phyloP scores from a whole-genome alignment of 2,329 filamentous ascomycete species.

The Alternaria infectoria region DNA sequence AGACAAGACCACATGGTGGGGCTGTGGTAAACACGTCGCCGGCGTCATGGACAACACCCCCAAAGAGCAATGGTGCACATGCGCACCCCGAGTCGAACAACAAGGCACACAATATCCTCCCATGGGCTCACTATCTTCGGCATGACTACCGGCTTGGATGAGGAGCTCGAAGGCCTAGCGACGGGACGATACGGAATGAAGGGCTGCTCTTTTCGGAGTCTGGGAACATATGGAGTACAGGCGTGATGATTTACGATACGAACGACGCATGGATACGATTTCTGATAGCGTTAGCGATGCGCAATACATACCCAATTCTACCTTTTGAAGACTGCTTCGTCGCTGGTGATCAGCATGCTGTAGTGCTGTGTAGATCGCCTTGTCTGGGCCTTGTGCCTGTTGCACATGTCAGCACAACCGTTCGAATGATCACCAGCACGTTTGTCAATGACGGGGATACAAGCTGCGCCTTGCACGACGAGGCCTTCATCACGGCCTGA shows the following conservation, averaged over 20 bases:
- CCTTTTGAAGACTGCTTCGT: not conserved
- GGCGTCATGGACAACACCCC: slow-evolving; percentile 67
- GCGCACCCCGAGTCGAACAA: slow-evolving; percentile 66
- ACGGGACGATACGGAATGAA: not conserved
- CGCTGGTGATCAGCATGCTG: not conserved
- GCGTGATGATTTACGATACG: slow-evolving; percentile 1
- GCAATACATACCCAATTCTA: not conserved
- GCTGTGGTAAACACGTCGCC: slow-evolving; percentile 68
- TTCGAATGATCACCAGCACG: not conserved
- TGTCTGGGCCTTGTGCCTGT: not conserved
- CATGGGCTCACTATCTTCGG: slow-evolving; percentile 55
- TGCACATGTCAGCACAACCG: not conserved
- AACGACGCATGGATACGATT: not conserved
- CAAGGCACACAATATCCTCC: slow-evolving; percentile 70
- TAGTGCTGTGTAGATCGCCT: not conserved
- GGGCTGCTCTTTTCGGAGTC: not conserved
- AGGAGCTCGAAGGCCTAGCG: not conserved
- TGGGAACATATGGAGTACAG: not conserved
- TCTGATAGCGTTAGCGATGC: slow-evolving; percentile 4
- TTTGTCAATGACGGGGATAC: not conserved
- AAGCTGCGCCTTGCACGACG: slow-evolving; percentile 1
- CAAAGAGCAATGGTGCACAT: slow-evolving; percentile 67
- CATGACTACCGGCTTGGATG: slow-evolving; percentile 31
- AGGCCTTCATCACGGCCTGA: not conserved
- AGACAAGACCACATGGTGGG: slow-evolving; percentile 69